Base-by-base conservation (phyloP, 768 basidiomycete species). In the Gautieria morchelliformis region DNA sequence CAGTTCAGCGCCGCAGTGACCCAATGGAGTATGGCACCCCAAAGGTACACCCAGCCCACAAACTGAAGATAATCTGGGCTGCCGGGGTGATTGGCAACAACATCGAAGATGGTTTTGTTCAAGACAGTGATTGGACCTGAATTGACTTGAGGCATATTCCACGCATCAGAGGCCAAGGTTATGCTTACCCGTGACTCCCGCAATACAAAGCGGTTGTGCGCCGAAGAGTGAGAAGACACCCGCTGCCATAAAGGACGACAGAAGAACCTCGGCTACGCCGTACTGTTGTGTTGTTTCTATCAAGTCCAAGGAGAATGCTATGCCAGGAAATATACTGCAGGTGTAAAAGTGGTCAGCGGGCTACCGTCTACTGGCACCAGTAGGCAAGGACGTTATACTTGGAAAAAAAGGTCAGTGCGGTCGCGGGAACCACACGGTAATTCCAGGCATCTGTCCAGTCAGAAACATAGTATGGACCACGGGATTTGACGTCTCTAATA, bases 381-480 rank as follows among this genome's bases (percentile, higher is more conserved):
- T 20, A 35, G 54, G 20, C 2, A 22, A 70, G 14, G 35, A 37
- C 35, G 10, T 9, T 81, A 56, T 66, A 89, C 86, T 90, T 91
- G 59, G 89, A 81, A 64, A 90, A 91, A 68, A 89, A 89, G 60
- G 92, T 89, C 32, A 93, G 76, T 33, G 85, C 82, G 5, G 90
- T 90, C 0, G 92, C 86, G 6, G 93, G 93, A 6, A 94, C 64
- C 7, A 95, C 90, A 51, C 94, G 77, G 69, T 95, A 95, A 66
- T 90, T 90, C 83, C 87, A 92, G 6, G 88, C 92, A 67, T 94
- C 90, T 10, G 74, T 81, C 93, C 93, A 97, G 71, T 96, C 92
- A 55, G 81, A 85, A 35, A 75, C 58, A 67, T 95, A 97, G 76
- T 81, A 93, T 1, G 92, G 91, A 1, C 75, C 71, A 42, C 93